Evolutionary conservation across 768 basidiomycete species (phyloP), one percentile per base, ranked within the genome.

Genomic region (Dioszegia aurantiaca): DNA sequence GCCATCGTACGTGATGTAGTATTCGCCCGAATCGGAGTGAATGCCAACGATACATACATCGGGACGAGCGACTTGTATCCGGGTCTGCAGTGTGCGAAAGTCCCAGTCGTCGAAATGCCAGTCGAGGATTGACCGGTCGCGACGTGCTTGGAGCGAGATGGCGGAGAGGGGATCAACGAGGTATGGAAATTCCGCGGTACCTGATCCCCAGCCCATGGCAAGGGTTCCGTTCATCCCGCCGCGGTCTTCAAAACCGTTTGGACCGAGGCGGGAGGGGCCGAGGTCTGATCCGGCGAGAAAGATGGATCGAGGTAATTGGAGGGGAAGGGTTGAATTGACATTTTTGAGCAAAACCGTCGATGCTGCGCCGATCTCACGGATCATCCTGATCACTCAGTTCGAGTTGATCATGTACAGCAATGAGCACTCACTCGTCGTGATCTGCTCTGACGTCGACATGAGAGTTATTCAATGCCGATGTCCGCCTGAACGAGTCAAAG

Each of bases 201-300:
- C 90, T 48, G 86, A 87, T 36, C 90, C 92, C 92, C 92, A 95
- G 14, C 90, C 90, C 86, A 91, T 87, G 8, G 89, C 90, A 21
- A 95, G 80, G 17, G 87, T 81, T 10, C 77, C 76, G 31, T 70
- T 61, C 54, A 84, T 77, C 9, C 84, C 82, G 21, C 81, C 81
- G 24, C 84, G 80, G 60, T 89, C 86, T 8, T 77, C 19, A 52
- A 84, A 89, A 52, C 84, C 81, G 67, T 90, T 90, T 0, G 89
- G 87, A 0, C 89, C 89, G 27, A 80, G 77, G 40, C 65, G 77
- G 21, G 83, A 82, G 1, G 87, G 87, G 5, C 83, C 87, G 77
- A 84, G 77, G 79, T 79, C 78, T 69, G 78, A 43, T 0, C 86
- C 85, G 51, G 86, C 79, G 40, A 86, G 67, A 8, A 83, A 85